Base-by-base conservation (phyloP, 495 filamentous ascomycete genomes). In the Opeltia flavorubescens region DNA sequence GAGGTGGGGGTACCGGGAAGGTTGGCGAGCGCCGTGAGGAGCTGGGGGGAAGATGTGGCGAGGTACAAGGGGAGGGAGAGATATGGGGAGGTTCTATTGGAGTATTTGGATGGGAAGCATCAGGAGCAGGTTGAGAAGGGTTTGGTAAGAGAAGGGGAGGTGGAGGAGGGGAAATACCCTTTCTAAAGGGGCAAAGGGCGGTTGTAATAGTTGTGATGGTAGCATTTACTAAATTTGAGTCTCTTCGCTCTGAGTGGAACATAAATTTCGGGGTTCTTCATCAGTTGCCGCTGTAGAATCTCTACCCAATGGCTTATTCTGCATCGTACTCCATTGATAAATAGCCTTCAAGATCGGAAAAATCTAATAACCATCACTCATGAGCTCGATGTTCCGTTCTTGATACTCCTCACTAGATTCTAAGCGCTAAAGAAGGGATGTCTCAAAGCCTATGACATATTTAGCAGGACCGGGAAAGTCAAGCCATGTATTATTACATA, bases 31-130 rank as follows among this genome's bases (percentile, higher is more conserved):
- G 84, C 80, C 21, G 62, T 89, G 11, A 63, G 88, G 48, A 93
- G 84, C 64, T 94, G 87, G 88, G 83, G 82, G 1, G 80, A 86
- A 42, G 83, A 91, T 70, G 87, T 94, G 8, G 73, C 75, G 27
- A 66, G 65, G 62, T 94, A 95, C 61, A 93, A 93, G 67, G 87
- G 88, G 17, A 80, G 72, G 66, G 84, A 86, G 56, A 76, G 69
- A 58, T 94, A 86, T 64, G 71, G 74, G 50, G 80, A 84, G 28
- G 79, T 93, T 3, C 60, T 95, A 60, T 62, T 94, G 53, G 83
- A 88, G 66, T 95, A 78, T 66, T 58, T 95, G 58, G 88, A 94
- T 65, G 55, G 53, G 59, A 83, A 82, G 67, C 86, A 93, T 67
- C 60, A 71, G 60, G 80, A 84, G 63, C 86, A 94, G 72, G 56